A percentile compares a stretch with the other conserved stretches of the same genome.
phyloP scores from a whole-genome alignment of 306 rosid species.

The Dryas drummondii region DNA sequence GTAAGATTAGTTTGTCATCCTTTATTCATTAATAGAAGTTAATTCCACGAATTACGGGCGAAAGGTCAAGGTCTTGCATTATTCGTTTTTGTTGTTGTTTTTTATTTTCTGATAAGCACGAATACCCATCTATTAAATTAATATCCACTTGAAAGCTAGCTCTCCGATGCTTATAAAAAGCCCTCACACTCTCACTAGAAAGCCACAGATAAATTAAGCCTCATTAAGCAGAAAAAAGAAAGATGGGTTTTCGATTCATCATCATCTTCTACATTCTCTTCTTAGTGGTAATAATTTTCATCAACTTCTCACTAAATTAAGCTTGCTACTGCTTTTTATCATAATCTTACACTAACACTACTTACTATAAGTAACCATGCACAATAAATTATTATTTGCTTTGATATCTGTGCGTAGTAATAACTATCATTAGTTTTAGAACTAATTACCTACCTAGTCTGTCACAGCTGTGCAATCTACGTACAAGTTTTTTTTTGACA shows the following conservation, averaged over 20 bases:
- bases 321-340: background rate
- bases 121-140: background rate
- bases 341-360: background rate
- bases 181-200: background rate
- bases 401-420: too few relatives aligned
- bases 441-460: too few relatives aligned
- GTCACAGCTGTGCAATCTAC: too few relatives aligned
- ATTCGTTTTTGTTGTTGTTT: background rate
- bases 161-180: constrained; percentile 9
- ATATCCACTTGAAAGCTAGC: background rate
- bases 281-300: background rate
- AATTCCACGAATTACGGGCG: too few relatives aligned
- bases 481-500: too few relatives aligned
- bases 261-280: constrained; percentile 1
- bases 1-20: too few relatives aligned
- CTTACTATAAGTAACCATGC: background rate
- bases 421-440: too few relatives aligned
- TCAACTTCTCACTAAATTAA: background rate
- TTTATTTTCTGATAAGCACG: background rate
- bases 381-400: too few relatives aligned
- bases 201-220: background rate
- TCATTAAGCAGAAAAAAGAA: background rate
- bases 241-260: constrained; percentile 8
- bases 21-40: too few relatives aligned
- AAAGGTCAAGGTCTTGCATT: too few relatives aligned